phyloP scores from a whole-genome alignment of 441 rosid genomes.

The Francoa sonchifolia region DNA sequence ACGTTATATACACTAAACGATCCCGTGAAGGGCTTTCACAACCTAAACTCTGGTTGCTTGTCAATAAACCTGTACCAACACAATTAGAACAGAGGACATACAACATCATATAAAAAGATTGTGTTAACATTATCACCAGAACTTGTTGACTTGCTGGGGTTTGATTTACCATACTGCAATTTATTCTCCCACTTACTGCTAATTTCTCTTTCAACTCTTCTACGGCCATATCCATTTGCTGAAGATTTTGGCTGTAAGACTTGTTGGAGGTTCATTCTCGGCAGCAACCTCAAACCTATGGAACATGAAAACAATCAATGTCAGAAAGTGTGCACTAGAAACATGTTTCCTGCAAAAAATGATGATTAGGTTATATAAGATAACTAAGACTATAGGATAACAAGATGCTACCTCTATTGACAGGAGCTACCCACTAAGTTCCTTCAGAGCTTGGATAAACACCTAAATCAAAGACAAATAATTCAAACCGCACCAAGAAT shows the following conservation, averaged over 20 bases:
- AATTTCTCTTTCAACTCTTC: constrained; percentile 51
- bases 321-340: background rate
- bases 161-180: constrained; percentile 47
- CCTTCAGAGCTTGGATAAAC: background rate
- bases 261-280: constrained; percentile 54
- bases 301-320: constrained; percentile 9
- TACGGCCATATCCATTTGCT: constrained; percentile 54
- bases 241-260: constrained; percentile 37
- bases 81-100: constrained; percentile 10
- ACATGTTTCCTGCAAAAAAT: background rate
- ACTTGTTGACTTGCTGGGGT: constrained; percentile 25
- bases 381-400: background rate
- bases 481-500: background rate
- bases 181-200: constrained; percentile 45
- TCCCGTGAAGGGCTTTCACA: constrained; percentile 45
- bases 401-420: background rate
- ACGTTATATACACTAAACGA: constrained; percentile 48
- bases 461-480: background rate
- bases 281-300: constrained; percentile 17
- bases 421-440: background rate
- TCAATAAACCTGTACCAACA: constrained; percentile 23
- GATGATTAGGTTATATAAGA: background rate
- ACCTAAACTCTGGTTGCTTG: constrained; percentile 36
- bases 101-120: background rate
- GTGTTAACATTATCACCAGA: constrained; percentile 28